phyloP scores from a whole-genome alignment of 1,139 yeast species.

The Blastobotrys proliferans region DNA sequence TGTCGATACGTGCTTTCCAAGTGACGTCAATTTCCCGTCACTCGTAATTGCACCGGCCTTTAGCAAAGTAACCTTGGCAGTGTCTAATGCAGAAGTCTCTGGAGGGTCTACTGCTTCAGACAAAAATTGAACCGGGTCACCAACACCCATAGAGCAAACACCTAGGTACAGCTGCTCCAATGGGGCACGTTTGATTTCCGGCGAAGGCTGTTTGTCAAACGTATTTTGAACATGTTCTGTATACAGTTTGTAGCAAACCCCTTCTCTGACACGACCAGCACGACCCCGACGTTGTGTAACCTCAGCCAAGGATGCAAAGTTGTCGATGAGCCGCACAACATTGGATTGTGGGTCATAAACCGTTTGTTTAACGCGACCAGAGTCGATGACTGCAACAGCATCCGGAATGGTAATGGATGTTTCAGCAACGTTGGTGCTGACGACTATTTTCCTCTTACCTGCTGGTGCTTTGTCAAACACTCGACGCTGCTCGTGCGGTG shows the following conservation, averaged over 20 bases:
- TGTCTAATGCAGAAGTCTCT: constrained; percentile 49
- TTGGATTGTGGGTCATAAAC: constrained; percentile 64
- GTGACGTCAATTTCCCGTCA: constrained; percentile 57
- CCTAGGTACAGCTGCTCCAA: constrained; percentile 76
- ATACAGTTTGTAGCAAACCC: constrained; percentile 76
- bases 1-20: constrained; percentile 77
- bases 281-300: constrained; percentile 93
- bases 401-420: constrained; percentile 92
- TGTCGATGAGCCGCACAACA: constrained; percentile 68
- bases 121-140: constrained; percentile 64
- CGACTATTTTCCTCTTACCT: constrained; percentile 71
- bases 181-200: constrained; percentile 82
- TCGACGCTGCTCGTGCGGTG: constrained; percentile 73
- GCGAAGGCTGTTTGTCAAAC: constrained; percentile 73
- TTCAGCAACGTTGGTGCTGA: constrained; percentile 79
- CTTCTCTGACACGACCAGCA: constrained; percentile 92
- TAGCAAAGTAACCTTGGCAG: constrained; percentile 57
- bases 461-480: constrained; percentile 58
- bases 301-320: constrained; percentile 90
- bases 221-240: constrained; percentile 50
- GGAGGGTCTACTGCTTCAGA: constrained; percentile 83
- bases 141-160: constrained; percentile 85
- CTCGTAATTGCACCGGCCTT: constrained; percentile 67
- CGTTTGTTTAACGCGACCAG: constrained; percentile 79
- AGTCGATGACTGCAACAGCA: constrained; percentile 85